phyloP scores from a whole-genome alignment of 371 early-diverging fungal species.

The Mortierella sp. region DNA sequence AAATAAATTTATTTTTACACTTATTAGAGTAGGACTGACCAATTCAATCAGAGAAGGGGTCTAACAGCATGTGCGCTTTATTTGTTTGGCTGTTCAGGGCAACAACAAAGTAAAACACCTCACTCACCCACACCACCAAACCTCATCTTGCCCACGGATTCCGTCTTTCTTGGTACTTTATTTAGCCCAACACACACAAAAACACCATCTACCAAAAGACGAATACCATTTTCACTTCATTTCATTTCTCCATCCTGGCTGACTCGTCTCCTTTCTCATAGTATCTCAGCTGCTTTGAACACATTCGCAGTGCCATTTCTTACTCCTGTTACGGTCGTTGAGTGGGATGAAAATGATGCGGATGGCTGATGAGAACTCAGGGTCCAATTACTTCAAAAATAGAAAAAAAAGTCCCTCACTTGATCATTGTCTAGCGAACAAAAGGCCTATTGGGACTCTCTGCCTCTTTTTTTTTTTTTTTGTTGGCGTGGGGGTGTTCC shows the following conservation, averaged over 20 bases:
- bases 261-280: background rate
- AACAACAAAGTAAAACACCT: background rate
- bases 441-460: background rate
- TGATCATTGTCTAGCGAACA: background rate
- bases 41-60: background rate
- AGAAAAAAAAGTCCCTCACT: background rate
- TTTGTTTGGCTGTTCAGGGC: background rate
- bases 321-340: background rate
- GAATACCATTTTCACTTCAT: background rate
- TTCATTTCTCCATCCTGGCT: background rate
- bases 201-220: background rate
- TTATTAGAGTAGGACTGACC: background rate
- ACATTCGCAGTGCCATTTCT: background rate
- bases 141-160: slow-evolving; percentile 16
- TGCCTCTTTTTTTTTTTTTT: background rate
- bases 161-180: background rate
- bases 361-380: background rate
- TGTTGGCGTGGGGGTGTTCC: background rate
- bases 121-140: slow-evolving; percentile 8
- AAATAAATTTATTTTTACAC: background rate
- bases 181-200: background rate
- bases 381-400: slow-evolving; percentile 2
- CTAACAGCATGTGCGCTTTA: slow-evolving; percentile 3
- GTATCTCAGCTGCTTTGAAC: background rate
- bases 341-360: background rate